Percentiles rank a stretch among this genome's conserved stretches.
Evolutionary conservation across 1,284 basidiomycete genomes (phyloP).

Genomic region (Grifola frondosa): DNA sequence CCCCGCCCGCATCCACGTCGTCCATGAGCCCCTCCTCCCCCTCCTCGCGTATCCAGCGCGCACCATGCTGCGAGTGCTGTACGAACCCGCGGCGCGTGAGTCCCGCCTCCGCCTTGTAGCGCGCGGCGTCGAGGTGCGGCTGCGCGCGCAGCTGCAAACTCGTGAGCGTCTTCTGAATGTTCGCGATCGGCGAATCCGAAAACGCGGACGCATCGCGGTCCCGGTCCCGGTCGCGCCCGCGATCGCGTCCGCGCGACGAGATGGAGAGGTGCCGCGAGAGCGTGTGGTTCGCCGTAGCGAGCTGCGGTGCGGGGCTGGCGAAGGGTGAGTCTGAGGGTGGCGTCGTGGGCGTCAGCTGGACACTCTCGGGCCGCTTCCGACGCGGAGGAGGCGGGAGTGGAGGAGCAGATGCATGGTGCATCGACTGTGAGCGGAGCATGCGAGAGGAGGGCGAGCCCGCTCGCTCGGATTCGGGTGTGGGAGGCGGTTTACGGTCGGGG

Average conservation of each 20-base stretch:
- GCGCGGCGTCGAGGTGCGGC: slow-evolving; percentile 47
- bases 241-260: slow-evolving; percentile 21
- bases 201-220: slow-evolving; percentile 11
- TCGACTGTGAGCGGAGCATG: slow-evolving; percentile 53
- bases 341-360: slow-evolving; percentile 44
- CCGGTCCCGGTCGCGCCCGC: slow-evolving; percentile 15
- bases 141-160: slow-evolving; percentile 48
- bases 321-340: slow-evolving; percentile 16
- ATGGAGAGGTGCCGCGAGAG: slow-evolving; percentile 41
- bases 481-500: slow-evolving; percentile 48
- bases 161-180: slow-evolving; percentile 48
- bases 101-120: slow-evolving; percentile 72
- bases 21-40: slow-evolving; percentile 30
- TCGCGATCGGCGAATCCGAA: slow-evolving; percentile 33
- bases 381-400: slow-evolving; percentile 44
- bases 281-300: slow-evolving; percentile 17
- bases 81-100: slow-evolving; percentile 59
- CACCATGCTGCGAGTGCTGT: slow-evolving; percentile 26
- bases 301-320: slow-evolving; percentile 9
- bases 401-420: slow-evolving; percentile 49
- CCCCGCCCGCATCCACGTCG: slow-evolving; percentile 17
- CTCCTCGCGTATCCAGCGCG: slow-evolving; percentile 26
- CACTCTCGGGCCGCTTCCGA: slow-evolving; percentile 60
- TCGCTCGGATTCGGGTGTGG: slow-evolving; percentile 18
- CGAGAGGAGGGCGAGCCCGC: slow-evolving; percentile 38